Evolutionary conservation across 2,329 filamentous ascomycete genomes (phyloP).

Genomic region (Dothistroma pini): DNA sequence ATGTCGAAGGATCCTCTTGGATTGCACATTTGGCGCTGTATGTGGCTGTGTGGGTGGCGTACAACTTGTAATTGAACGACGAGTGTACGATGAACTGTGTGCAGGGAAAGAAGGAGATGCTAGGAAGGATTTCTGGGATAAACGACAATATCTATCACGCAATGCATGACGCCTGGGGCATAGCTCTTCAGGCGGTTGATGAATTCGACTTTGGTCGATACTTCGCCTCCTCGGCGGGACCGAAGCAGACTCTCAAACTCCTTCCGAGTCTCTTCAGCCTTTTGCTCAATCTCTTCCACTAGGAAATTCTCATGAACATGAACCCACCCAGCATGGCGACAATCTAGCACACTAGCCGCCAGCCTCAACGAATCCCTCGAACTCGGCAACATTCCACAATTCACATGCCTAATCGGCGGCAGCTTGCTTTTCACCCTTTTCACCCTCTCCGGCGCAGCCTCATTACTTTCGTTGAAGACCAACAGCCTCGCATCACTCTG

Average conservation of each 20-base stretch:
- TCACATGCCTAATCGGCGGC: constrained; percentile 53
- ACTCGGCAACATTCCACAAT: constrained; percentile 55
- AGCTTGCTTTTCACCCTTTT: constrained; percentile 21
- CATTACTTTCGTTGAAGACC: constrained; percentile 43
- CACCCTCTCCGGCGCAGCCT: constrained; percentile 32
- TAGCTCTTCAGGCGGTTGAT: constrained; percentile 57
- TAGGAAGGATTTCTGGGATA: constrained; percentile 7
- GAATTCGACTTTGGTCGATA: constrained; percentile 35
- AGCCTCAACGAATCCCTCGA: constrained; percentile 49
- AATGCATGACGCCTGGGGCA: constrained; percentile 59
- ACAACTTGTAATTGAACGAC: constrained; percentile 15
- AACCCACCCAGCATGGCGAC: constrained; percentile 50
- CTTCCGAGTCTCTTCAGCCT: constrained; percentile 41
- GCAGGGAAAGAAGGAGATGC: neutral
- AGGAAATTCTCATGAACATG: constrained; percentile 61
- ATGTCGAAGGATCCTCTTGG: constrained; percentile 19
- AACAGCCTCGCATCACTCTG: constrained; percentile 29
- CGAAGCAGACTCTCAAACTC: constrained; percentile 27
- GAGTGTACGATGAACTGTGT: neutral
- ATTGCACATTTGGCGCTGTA: constrained; percentile 26
- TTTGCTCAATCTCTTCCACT: constrained; percentile 43
- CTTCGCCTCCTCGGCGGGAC: constrained; percentile 16
- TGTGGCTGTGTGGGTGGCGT: constrained; percentile 21
- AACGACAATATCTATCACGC: constrained; percentile 54
- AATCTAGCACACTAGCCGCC: constrained; percentile 49